Percentiles rank a stretch among this genome's conserved stretches.
phyloP scores from a whole-genome alignment of 805 yeast species.

The Metahyphopichia silvanorum region DNA sequence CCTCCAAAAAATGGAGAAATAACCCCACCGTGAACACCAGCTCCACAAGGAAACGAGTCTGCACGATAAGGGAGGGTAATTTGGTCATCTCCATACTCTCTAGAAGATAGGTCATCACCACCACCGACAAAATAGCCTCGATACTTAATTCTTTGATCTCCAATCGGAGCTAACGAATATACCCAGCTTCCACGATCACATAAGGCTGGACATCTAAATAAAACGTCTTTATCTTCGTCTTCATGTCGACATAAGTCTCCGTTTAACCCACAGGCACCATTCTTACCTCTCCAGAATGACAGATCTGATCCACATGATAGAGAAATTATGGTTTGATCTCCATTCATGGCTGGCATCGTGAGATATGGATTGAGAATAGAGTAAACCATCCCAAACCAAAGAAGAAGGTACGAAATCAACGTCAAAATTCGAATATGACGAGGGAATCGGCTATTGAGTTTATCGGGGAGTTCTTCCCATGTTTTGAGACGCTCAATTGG shows the following conservation, averaged over 20 bases:
- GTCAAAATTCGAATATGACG: slow-evolving; percentile 21
- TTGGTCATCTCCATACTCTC: slow-evolving; percentile 11
- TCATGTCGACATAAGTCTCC: slow-evolving; percentile 58
- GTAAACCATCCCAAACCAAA: slow-evolving; percentile 45
- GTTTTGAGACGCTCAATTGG: slow-evolving; percentile 16
- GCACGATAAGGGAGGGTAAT: slow-evolving; percentile 71
- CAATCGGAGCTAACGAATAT: slow-evolving; percentile 72
- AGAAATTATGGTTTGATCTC: slow-evolving; percentile 30
- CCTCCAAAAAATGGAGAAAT: slow-evolving; percentile 77
- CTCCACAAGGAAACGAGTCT: slow-evolving; percentile 86
- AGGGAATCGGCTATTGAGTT: slow-evolving; percentile 13
- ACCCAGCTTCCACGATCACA: slow-evolving; percentile 79
- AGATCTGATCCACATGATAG: slow-evolving; percentile 47
- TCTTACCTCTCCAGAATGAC: slow-evolving; percentile 71
- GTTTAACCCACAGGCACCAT: slow-evolving; percentile 70
- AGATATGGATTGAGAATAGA: slow-evolving; percentile 45
- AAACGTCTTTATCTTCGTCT: slow-evolving; percentile 39
- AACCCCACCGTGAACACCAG: slow-evolving; percentile 84
- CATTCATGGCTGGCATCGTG: slow-evolving; percentile 34
- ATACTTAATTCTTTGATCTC: slow-evolving; percentile 64
- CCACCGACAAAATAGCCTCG: slow-evolving; percentile 78
- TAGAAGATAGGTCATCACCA: slow-evolving; percentile 33
- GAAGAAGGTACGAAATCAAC: slow-evolving; percentile 34
- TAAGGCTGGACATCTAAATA: slow-evolving; percentile 81
- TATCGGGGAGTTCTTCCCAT: slow-evolving; percentile 42